These are phyloP conservation scores for Capronia americana DNA, from an alignment of 2,329 filamentous ascomycete species.

Conservation along the genomic window DNA sequence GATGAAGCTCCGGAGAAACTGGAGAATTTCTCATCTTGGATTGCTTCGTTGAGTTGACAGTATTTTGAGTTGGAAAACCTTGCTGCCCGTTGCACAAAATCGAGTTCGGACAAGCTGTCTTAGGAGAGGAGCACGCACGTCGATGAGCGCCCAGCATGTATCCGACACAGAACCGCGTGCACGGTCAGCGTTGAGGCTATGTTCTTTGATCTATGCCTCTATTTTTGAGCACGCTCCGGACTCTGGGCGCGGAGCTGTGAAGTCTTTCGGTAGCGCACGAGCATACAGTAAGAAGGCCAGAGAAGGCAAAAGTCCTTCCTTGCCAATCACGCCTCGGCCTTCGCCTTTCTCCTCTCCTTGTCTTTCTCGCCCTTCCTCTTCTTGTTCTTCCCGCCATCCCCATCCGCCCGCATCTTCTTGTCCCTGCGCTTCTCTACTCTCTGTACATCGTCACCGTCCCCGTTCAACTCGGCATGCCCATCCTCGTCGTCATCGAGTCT, in stretches of 20 bases:
- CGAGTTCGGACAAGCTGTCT: neutral
- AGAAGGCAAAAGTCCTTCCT: neutral
- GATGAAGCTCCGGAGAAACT: neutral
- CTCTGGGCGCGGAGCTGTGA: neutral
- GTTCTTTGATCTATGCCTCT: neutral
- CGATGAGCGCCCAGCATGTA: neutral
- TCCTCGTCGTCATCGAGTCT: conserved; percentile 68
- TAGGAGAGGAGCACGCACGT: neutral
- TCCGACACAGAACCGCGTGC: neutral
- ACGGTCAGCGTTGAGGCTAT: neutral
- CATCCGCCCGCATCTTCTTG: conserved; percentile 37
- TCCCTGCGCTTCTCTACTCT: conserved; percentile 2
- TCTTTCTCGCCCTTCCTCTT: conserved; percentile 38
- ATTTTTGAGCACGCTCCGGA: neutral
- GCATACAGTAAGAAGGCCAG: neutral
- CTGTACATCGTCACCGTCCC: neutral
- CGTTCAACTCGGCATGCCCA: conserved; percentile 46
- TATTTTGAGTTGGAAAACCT: neutral
- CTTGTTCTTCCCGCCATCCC: conserved; percentile 48
- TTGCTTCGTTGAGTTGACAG: neutral
- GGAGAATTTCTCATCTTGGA: neutral
- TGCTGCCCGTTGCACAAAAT: neutral
- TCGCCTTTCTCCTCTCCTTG: neutral
- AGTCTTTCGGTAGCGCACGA: neutral
- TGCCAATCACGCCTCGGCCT: neutral